Evolutionary conservation across 129 eudicot species (phyloP).

Genomic region (Smallanthus sonchifolius): DNA sequence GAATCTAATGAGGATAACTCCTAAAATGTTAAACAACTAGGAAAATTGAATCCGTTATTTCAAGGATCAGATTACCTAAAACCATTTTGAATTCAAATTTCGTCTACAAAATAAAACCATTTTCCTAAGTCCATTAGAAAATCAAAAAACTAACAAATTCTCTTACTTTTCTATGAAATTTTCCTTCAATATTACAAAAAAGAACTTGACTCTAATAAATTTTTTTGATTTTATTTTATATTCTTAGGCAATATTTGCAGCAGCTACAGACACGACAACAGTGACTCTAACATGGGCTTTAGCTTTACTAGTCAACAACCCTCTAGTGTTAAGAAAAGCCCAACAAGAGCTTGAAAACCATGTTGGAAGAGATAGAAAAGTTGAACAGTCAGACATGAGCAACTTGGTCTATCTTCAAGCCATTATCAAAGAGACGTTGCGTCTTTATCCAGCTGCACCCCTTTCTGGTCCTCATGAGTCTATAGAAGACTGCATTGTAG

Average conservation of each 20-base stretch:
- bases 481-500: constrained; percentile 27
- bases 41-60: too few relatives aligned
- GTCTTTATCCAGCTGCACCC: constrained; percentile 37
- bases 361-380: constrained; percentile 8
- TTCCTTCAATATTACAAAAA: too few relatives aligned
- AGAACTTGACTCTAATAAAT: neutral
- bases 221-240: neutral
- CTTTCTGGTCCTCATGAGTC: constrained; percentile 34
- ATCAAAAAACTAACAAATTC: too few relatives aligned
- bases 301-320: constrained; percentile 38
- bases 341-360: constrained; percentile 28
- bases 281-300: constrained; percentile 35
- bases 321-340: constrained; percentile 16
- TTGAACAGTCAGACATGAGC: constrained; percentile 28
- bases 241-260: constrained; percentile 14
- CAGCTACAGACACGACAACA: constrained; percentile 30
- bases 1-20: too few relatives aligned
- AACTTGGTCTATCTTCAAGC: constrained; percentile 33
- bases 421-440: constrained; percentile 36
- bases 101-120: too few relatives aligned
- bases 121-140: too few relatives aligned
- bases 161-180: too few relatives aligned
- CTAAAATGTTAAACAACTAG: too few relatives aligned
- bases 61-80: too few relatives aligned
- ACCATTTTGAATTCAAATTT: too few relatives aligned